These are phyloP conservation scores for Cordyceps cicadae DNA, from an alignment of 2,329 filamentous ascomycete species.

Conservation along the genomic window DNA sequence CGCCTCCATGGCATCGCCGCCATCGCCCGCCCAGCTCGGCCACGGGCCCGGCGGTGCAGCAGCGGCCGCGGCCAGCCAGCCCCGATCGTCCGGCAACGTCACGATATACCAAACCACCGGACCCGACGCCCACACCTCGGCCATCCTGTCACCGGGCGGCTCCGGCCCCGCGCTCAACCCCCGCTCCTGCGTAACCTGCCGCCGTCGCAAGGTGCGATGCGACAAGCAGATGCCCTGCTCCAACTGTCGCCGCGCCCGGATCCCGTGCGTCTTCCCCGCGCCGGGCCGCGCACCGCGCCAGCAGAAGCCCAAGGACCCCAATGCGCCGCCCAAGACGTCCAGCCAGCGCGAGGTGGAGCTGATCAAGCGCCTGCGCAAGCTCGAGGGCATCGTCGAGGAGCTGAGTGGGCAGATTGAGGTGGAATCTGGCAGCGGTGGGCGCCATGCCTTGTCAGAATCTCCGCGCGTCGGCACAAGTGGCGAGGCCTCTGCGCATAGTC, in stretches of 20 bases:
- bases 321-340: conserved; percentile 49
- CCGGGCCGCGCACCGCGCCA: conserved; percentile 65
- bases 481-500: neutral
- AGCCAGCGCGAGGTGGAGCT: conserved; percentile 60
- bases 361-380: conserved; percentile 60
- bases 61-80: conserved; percentile 11
- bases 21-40: neutral
- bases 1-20: neutral
- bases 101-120: conserved; percentile 34
- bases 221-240: conserved; percentile 70
- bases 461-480: conserved; percentile 1
- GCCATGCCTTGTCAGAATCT: conserved; percentile 21
- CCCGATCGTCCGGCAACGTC: conserved; percentile 24
- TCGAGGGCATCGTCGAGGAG: conserved; percentile 69
- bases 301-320: conserved; percentile 55
- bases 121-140: conserved; percentile 29
- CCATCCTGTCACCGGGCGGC: conserved; percentile 26
- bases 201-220: conserved; percentile 62
- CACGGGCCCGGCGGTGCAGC: neutral
- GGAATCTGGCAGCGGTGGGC: conserved; percentile 27
- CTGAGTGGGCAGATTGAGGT: conserved; percentile 56
- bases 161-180: conserved; percentile 34
- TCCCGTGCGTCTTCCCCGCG: conserved; percentile 66
- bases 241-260: conserved; percentile 63
- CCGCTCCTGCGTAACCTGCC: conserved; percentile 42